Evolutionary conservation across 1,139 yeast species (phyloP), one percentile per base, ranked within the genome.

Genomic region (Geotrichum candidum): DNA sequence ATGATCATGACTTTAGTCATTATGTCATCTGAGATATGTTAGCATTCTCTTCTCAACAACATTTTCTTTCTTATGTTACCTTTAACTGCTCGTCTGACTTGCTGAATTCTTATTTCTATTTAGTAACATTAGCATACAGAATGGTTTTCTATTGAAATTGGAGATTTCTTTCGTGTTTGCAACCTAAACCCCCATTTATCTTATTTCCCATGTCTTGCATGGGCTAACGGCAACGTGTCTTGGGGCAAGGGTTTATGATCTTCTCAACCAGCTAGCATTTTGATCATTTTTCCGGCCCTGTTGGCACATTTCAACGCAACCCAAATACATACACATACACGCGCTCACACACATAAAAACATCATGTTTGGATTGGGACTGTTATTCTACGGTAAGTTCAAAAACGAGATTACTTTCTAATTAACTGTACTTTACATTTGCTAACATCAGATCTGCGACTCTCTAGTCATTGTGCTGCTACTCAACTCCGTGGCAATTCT

Each of bases 401-500:
- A 1, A 51, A 41, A 58, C 22, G 3, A 29, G 10, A 3, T 18
- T 18, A 33, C 22, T 41, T 15, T 5, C 10, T 38, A 15, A 29
- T 38, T 41, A n/a, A 13, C 10, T 9, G 23, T 53, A 13, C 23
- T 50, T 50, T 41, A 54, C 35, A 31, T 57, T 23, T 22, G 4
- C 15, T 25, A 9, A 22, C 38, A 25, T 54, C 53, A 41, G 46
- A 22, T 52, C 9, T 50, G 33, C 22, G n/a, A 23, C 31, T 18
- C 33, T 54, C 41, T 53, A 64, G 73, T 69, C 72, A 87, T 84
- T 60, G 78, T 89, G 50, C 78, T 90, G 63, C 75, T 87, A 63
- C 82, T 88, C 60, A 90, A 90, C 72, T 84, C 94, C 0, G 82
- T 89, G 35, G 96, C 96, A 0, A 87, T 90, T 53, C 78, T 90